phyloP scores from a whole-genome alignment of 1,284 basidiomycete genomes.

The Trametes polyzona region DNA sequence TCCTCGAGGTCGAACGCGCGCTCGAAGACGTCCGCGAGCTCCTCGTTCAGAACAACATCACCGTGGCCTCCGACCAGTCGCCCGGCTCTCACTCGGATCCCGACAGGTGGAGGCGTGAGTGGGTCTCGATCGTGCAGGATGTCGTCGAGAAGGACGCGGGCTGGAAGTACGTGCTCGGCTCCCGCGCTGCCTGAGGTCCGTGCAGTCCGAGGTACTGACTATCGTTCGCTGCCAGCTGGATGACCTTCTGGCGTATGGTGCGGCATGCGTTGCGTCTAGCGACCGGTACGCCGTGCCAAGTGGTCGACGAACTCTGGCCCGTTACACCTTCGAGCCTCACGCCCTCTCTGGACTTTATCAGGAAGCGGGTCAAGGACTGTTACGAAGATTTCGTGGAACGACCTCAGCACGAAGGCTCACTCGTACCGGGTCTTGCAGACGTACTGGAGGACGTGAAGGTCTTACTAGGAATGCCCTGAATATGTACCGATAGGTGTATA shows the following conservation, averaged over 20 bases:
- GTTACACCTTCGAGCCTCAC: constrained; percentile 26
- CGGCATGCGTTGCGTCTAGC: constrained; percentile 27
- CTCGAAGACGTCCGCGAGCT: constrained; percentile 37
- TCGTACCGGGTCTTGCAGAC: constrained; percentile 14
- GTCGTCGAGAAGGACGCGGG: constrained; percentile 40
- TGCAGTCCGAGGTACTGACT: background rate
- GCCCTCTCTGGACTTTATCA: constrained; percentile 25
- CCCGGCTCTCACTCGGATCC: background rate
- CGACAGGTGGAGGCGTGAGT: constrained; percentile 30
- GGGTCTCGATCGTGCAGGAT: constrained; percentile 36
- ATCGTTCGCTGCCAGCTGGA: constrained; percentile 27
- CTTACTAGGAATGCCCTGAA: background rate
- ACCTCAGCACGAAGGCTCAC: constrained; percentile 19
- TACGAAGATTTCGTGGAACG: constrained; percentile 29
- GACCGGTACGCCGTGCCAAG: background rate
- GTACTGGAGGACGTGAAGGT: constrained; percentile 10
- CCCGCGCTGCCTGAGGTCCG: background rate
- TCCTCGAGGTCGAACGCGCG: constrained; percentile 35
- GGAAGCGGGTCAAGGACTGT: constrained; percentile 24
- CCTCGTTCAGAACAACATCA: constrained; percentile 26
- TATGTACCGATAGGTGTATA: background rate
- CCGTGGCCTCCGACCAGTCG: too few species aligned
- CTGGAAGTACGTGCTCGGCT: constrained; percentile 33
- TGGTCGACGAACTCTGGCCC: constrained; percentile 21
- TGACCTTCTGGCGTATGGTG: constrained; percentile 38